Conservation (phyloP, 306 rosid species). For the Mimosa pudica region DNA sequence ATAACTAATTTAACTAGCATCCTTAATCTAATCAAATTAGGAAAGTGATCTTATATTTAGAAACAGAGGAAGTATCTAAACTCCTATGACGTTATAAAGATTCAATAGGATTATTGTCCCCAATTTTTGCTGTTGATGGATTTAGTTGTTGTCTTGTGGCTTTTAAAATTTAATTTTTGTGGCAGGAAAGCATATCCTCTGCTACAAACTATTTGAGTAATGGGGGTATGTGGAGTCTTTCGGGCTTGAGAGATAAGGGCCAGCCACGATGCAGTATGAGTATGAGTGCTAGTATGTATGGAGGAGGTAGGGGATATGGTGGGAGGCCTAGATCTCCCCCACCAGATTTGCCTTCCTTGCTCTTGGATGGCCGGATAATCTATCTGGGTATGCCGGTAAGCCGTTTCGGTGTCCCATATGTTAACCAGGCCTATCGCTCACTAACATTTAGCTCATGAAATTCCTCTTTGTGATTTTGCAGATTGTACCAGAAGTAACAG, state of each 20-base stretch:
- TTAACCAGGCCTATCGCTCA: not conserved
- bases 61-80: not conserved
- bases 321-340: slow-evolving; percentile 85
- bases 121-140: not conserved
- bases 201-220: slow-evolving; percentile 69
- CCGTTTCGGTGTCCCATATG: slow-evolving; percentile 28
- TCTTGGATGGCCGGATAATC: slow-evolving; percentile 83
- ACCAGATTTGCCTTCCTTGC: slow-evolving; percentile 95
- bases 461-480: slow-evolving; percentile 47
- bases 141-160: slow-evolving; percentile 18
- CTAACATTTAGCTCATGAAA: slow-evolving; percentile 8
- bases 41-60: too few species aligned
- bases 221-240: slow-evolving; percentile 78
- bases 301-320: slow-evolving; percentile 75
- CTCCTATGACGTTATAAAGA: slow-evolving; percentile 16
- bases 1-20: too few species aligned
- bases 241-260: slow-evolving; percentile 50
- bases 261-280: slow-evolving; percentile 80
- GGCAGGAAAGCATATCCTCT: slow-evolving; percentile 84
- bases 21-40: too few species aligned
- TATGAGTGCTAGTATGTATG: slow-evolving; percentile 91
- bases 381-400: slow-evolving; percentile 97
- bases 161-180: slow-evolving; percentile 29
- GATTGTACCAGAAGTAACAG: slow-evolving; percentile 97
- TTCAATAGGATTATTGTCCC: not conserved